Base-by-base conservation (phyloP, 2,329 filamentous ascomycete species). In the Pseudohalonectria lignicola region DNA sequence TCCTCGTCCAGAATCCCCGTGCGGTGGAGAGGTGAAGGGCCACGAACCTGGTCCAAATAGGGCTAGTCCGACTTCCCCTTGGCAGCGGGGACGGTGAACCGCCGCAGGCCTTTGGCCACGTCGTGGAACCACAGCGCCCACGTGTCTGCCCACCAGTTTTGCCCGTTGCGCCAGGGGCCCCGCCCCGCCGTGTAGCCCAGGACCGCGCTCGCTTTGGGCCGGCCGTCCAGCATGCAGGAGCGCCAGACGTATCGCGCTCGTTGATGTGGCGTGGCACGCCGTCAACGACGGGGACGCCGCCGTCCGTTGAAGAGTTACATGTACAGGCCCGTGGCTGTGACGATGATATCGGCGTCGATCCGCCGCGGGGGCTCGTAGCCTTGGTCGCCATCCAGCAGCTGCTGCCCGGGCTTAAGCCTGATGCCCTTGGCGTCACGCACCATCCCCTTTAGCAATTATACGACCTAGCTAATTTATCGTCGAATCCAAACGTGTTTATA, bases 301-400 rank as follows among this genome's bases (percentile, higher is more conserved):
- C 62, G 18, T 75, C 76, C 1, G n/a, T n/a, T n/a, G n/a, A 67
- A 70, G 29, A 82, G 60, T 9, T 61, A 53, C 31, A 82, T 53
- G 37, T 67, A 66, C 2, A 81, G 61, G 0, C 79, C 79, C 0
- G 79, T 82, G 0, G 79, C 79, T 0, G 76, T 79, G 39, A 82
- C 60, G 44, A 83, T 78, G 40, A 75, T 64, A 46, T 82, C 78
- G 0, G 76, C 67, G 11, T 66, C 51, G 1, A 82, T 50, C 0
- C 36, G 28, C 10, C 11, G 18, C n/a, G n/a, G n/a, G n/a, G n/a
- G n/a, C n/a, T n/a, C n/a, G n/a, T n/a, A n/a, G n/a, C n/a, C n/a
- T n/a, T n/a, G n/a, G n/a, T n/a, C n/a, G n/a, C n/a, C n/a, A n/a
- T n/a, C n/a, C n/a, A n/a, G n/a, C n/a, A n/a, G n/a, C n/a, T n/a